Conservation (phyloP, 2,329 filamentous ascomycete genomes). For the Paecilomyces sp. region DNA sequence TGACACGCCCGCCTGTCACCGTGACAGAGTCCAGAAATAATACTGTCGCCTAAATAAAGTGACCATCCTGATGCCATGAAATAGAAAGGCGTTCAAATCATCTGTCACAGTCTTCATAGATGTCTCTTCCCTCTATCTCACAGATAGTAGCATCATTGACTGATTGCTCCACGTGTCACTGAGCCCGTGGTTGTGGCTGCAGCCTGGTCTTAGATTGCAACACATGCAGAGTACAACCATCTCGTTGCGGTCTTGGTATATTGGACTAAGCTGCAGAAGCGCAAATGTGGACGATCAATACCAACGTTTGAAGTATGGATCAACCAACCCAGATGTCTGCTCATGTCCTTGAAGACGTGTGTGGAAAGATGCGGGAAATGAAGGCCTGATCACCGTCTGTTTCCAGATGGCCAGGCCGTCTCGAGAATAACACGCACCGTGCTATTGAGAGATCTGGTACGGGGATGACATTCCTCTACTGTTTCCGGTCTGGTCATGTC, state of each 20-base stretch:
- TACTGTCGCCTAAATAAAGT: neutral
- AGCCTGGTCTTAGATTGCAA: neutral
- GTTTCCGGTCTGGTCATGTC: neutral
- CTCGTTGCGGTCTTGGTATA: neutral
- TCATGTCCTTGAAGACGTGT: neutral
- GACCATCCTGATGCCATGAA: neutral
- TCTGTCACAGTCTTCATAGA: neutral
- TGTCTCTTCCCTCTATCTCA: neutral
- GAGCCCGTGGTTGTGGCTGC: neutral
- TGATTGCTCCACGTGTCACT: neutral
- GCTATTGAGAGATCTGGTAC: neutral
- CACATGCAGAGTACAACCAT: neutral
- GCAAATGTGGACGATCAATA: neutral
- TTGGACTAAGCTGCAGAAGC: neutral
- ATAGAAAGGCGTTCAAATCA: neutral
- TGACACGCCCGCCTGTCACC: neutral
- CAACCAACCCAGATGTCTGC: neutral
- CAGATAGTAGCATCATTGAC: neutral
- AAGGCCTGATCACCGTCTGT: neutral
- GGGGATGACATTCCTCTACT: neutral
- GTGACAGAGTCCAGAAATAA: neutral
- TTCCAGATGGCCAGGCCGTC: neutral
- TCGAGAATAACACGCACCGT: neutral
- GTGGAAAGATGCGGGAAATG: neutral
- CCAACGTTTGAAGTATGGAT: neutral